These are phyloP conservation scores for Mortierella claussenii DNA, from an alignment of 192 early-diverging fungal species.

Conservation along the genomic window DNA sequence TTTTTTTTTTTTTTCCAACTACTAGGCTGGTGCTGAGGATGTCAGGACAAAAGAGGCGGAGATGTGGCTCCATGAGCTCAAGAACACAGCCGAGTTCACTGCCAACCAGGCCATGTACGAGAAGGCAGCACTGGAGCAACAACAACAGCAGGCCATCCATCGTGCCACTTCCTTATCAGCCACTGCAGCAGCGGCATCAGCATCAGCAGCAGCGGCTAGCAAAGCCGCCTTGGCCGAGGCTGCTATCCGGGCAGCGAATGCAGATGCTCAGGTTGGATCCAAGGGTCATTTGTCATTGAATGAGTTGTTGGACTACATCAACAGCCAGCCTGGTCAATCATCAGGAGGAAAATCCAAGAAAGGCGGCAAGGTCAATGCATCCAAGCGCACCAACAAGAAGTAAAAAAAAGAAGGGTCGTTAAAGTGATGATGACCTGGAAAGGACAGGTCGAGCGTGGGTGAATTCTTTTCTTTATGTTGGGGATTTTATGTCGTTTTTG, in stretches of 20 bases:
- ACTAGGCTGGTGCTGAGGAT: slow-evolving; percentile 76
- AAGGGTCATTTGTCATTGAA: slow-evolving; percentile 83
- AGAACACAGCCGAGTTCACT: slow-evolving; percentile 43
- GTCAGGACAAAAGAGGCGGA: slow-evolving; percentile 76
- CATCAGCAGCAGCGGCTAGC: slow-evolving; percentile 55
- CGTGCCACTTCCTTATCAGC: slow-evolving; percentile 31
- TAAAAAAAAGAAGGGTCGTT: slow-evolving; percentile 9
- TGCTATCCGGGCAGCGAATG: slow-evolving; percentile 49
- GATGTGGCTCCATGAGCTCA: slow-evolving; percentile 72
- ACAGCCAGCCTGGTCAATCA: slow-evolving; percentile 35
- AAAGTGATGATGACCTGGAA: background rate
- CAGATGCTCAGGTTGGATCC: slow-evolving; percentile 49
- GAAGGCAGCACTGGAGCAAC: slow-evolving; percentile 28
- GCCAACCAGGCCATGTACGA: slow-evolving; percentile 41
- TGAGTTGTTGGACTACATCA: slow-evolving; percentile 80
- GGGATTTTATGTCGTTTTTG: no score
- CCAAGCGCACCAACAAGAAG: slow-evolving; percentile 45
- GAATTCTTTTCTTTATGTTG: no score
- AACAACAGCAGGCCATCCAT: slow-evolving; percentile 19
- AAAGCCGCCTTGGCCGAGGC: slow-evolving; percentile 34
- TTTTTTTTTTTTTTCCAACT: slow-evolving; percentile 1
- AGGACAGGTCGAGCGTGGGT: no score
- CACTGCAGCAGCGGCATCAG: slow-evolving; percentile 54
- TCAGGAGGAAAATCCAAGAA: slow-evolving; percentile 25
- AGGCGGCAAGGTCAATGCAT: slow-evolving; percentile 20